Percentiles rank a stretch among this genome's conserved stretches.
These are phyloP conservation scores for Cercophora newfieldiana DNA, from an alignment of 495 filamentous ascomycete species.

Conservation along the genomic window DNA sequence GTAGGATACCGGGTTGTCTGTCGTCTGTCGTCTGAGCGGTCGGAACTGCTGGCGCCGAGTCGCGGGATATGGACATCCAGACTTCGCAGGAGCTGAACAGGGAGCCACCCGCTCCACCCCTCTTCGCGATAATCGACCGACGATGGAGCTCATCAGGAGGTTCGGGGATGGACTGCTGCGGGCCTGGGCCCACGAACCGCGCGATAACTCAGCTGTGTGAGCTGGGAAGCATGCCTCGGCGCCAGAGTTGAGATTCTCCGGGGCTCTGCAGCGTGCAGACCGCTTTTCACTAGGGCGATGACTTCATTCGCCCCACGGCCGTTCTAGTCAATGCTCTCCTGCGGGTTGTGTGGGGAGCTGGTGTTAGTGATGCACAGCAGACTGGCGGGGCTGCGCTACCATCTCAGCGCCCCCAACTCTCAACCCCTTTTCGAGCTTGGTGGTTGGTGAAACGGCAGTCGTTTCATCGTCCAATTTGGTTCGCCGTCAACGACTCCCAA, in stretches of 20 bases:
- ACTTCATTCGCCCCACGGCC: constrained; percentile 14
- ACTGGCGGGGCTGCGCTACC: background rate
- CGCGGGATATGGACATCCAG: background rate
- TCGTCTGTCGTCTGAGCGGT: background rate
- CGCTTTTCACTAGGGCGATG: constrained; percentile 9
- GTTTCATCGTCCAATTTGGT: constrained; percentile 6
- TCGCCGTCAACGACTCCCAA: background rate
- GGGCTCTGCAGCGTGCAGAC: constrained; percentile 12
- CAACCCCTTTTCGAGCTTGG: constrained; percentile 14
- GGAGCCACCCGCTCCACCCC: background rate
- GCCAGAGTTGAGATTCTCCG: background rate
- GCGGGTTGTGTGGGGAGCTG: background rate
- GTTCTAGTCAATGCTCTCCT: constrained; percentile 7
- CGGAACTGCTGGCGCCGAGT: background rate
- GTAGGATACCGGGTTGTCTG: background rate
- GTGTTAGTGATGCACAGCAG: background rate
- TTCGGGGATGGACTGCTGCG: background rate
- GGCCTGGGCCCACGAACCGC: constrained; percentile 12
- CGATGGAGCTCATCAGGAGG: background rate
- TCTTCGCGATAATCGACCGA: background rate
- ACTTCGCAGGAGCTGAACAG: background rate
- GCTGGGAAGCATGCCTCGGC: constrained; percentile 2
- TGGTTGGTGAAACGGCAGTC: constrained; percentile 29
- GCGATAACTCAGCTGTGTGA: background rate
- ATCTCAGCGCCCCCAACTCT: background rate